phyloP scores from a whole-genome alignment of 768 basidiomycete species.

The Boletus speciosus region DNA sequence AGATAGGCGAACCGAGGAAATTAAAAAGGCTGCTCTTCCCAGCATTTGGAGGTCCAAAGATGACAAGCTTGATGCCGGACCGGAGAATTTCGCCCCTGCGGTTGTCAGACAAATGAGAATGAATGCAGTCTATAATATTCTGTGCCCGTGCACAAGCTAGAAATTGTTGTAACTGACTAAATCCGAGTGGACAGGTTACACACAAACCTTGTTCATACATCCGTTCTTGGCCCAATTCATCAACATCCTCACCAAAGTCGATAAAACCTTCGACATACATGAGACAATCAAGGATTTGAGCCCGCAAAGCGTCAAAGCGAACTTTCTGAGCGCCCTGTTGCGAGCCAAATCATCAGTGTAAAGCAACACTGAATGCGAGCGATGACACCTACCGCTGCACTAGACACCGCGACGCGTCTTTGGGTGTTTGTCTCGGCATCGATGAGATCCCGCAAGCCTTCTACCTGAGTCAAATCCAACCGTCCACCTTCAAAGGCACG shows the following conservation, averaged over 20 bases:
- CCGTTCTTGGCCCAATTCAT: constrained; percentile 76
- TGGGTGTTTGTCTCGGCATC: constrained; percentile 87
- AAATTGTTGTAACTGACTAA: neutral
- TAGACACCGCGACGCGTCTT: constrained; percentile 65
- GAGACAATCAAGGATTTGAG: constrained; percentile 65
- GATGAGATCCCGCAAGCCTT: constrained; percentile 82
- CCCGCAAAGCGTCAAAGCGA: constrained; percentile 61
- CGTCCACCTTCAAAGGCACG: constrained; percentile 79
- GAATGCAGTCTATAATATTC: constrained; percentile 49
- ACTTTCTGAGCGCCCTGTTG: constrained; percentile 60
- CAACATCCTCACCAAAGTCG: constrained; percentile 85
- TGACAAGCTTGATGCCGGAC: constrained; percentile 76
- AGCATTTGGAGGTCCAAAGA: constrained; percentile 91
- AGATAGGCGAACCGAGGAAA: constrained; percentile 56
- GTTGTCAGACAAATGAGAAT: constrained; percentile 59
- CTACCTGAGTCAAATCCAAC: constrained; percentile 84
- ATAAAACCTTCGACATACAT: constrained; percentile 85
- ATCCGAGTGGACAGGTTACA: neutral
- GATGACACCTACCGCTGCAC: constrained; percentile 55
- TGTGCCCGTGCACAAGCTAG: constrained; percentile 53
- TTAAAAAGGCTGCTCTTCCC: constrained; percentile 92
- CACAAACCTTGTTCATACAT: constrained; percentile 65
- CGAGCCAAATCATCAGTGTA: neutral
- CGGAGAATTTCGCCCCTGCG: constrained; percentile 81
- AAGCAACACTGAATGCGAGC: neutral